phyloP scores from a whole-genome alignment of 192 early-diverging fungal species.

The Podochytrium sp. region DNA sequence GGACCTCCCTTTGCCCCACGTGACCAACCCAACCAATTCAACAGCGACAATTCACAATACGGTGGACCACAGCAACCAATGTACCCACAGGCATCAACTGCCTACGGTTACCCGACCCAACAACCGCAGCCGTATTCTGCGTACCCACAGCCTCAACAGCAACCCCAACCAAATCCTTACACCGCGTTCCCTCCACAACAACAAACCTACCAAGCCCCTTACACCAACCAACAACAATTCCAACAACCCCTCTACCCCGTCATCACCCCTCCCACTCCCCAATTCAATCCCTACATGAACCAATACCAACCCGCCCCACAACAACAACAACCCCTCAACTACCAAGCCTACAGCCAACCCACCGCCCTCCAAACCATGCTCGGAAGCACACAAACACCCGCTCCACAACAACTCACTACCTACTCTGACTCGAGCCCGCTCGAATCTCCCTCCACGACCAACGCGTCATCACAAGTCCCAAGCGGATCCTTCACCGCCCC shows the following conservation, averaged over 20 bases:
- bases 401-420: too few species aligned
- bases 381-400: neutral
- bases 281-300: neutral
- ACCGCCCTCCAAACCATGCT: neutral
- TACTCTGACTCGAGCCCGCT: too few species aligned
- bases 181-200: too few species aligned
- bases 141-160: neutral
- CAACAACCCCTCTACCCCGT: neutral
- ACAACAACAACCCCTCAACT: neutral
- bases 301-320: neutral
- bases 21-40: too few species aligned
- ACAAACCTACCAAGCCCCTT: neutral
- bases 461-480: neutral
- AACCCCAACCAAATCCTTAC: neutral
- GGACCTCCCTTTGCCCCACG: too few species aligned
- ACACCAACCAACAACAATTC: neutral
- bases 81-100: neutral
- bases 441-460: too few species aligned
- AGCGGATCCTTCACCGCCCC: neutral
- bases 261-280: neutral
- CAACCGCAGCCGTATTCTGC: neutral
- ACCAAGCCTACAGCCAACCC: neutral
- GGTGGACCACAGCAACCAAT: neutral
- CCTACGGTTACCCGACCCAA: neutral
- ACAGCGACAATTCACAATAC: neutral